A percentile compares a stretch with the other conserved stretches of the same genome.
Evolutionary conservation across 2,329 filamentous ascomycete genomes (phyloP).

Genomic region (Botrytis cinerea): DNA sequence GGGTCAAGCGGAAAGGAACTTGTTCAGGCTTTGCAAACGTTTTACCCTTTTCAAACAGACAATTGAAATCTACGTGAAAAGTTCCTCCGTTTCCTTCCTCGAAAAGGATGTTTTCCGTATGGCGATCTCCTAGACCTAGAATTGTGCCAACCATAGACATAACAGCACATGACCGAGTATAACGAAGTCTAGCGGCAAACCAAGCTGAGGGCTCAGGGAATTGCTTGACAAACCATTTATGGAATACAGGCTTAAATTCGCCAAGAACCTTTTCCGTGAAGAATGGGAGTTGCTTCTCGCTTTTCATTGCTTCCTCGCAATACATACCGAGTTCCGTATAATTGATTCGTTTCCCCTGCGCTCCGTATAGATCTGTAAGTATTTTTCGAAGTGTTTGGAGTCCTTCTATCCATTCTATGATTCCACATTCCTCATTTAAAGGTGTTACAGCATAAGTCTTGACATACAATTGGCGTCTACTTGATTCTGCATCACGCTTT

Average conservation of each 20-base stretch:
- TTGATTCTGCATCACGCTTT: constrained; percentile 88
- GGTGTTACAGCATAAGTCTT: constrained; percentile 97
- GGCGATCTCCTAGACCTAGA: constrained; percentile 87
- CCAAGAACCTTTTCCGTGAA: constrained; percentile 68
- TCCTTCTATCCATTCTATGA: constrained; percentile 98
- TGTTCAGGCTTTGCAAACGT: constrained; percentile 94
- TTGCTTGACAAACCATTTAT: constrained; percentile 93
- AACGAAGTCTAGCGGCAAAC: constrained; percentile 85
- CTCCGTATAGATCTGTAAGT: constrained; percentile 73
- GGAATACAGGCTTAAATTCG: constrained; percentile 79
- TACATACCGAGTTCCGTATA: constrained; percentile 65
- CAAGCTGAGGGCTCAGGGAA: constrained; percentile 91
- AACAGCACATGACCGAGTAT: constrained; percentile 91
- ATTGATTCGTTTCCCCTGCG: constrained; percentile 69
- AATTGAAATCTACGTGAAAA: constrained; percentile 99
- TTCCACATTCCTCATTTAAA: constrained; percentile 93
- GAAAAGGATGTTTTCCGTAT: constrained; percentile 95
- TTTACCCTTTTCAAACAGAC: constrained; percentile 95
- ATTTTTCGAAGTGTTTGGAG: constrained; percentile 94
- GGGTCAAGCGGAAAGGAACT: constrained; percentile 93
- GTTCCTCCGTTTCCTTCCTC: constrained; percentile 92
- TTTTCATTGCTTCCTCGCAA: constrained; percentile 63
- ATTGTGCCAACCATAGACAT: constrained; percentile 99
- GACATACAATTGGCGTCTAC: constrained; percentile 88
- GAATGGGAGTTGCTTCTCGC: constrained; percentile 62